phyloP scores from a whole-genome alignment of 768 basidiomycete genomes.

The Mycena rosella region DNA sequence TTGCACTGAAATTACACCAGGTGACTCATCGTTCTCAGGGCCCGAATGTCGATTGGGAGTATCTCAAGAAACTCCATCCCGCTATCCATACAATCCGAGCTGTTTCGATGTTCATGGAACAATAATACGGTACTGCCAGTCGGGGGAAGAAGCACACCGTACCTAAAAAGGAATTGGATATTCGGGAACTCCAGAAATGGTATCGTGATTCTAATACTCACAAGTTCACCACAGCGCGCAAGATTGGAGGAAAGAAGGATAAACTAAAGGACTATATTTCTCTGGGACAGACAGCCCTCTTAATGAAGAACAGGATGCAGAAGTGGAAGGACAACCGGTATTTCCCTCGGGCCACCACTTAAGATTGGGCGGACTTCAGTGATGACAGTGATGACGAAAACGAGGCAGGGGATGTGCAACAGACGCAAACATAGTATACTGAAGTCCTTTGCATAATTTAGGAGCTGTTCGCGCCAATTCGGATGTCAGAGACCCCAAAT shows the following conservation, averaged over 20 bases:
- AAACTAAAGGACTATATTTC: conserved; percentile 38
- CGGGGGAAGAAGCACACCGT: conserved; percentile 34
- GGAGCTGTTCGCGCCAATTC: too few species aligned
- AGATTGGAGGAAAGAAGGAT: conserved; percentile 21
- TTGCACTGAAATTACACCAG: conserved; percentile 24
- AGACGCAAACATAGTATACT: too few species aligned
- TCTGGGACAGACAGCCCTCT: conserved; percentile 28
- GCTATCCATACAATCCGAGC: conserved; percentile 35
- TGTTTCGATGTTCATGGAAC: conserved; percentile 37
- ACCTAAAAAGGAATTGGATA: conserved; percentile 26
- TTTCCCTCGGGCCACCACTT: too few species aligned
- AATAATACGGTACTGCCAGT: conserved; percentile 12
- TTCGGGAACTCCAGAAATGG: conserved; percentile 20
- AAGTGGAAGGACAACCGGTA: too few species aligned
- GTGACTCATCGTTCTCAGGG: conserved; percentile 40
- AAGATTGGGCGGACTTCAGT: too few species aligned
- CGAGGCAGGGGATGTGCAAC: too few species aligned
- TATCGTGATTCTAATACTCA: conserved; percentile 41
- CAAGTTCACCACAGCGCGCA: conserved; percentile 32
- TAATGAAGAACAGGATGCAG: conserved; percentile 29
- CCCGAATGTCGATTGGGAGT: conserved; percentile 39
- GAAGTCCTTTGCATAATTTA: too few species aligned
- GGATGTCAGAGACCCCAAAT: too few species aligned
- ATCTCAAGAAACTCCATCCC: conserved; percentile 36
- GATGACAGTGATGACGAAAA: too few species aligned